Evolutionary conservation across 495 filamentous ascomycete species (phyloP), one percentile per base, ranked within the genome.

Genomic region (Penicillium verhagenii): DNA sequence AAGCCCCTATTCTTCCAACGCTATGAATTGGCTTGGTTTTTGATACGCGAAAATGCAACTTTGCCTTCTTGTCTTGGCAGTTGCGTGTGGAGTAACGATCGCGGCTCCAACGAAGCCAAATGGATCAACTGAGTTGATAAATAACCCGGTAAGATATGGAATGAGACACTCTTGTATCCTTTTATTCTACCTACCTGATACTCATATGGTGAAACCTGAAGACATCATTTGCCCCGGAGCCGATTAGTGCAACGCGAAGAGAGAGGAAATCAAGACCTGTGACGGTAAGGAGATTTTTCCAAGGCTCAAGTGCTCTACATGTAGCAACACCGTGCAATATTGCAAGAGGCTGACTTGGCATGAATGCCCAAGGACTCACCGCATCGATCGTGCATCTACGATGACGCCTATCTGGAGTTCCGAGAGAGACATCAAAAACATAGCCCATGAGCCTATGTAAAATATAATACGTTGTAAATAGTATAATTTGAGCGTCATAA

Each of bases 51-150:
- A 20, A 23, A 43, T 43, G 39, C 39, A 9, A 24, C 20, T 43
- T 21, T 43, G 23, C 13, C 6, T 14, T 0, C 39, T 43, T 23
- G 39, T 43, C 7, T 14, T 39, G 16, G 33, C 33, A n/a, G 4
- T 35, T 14, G 33, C 14, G 9, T 21, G 39, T 14, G 19, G 39
- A 43, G 14, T 14, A 39, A 10, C 13, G 3, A 20, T 24, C 13
- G 39, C 39, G 19, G 39, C 39, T 43, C 39, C 39, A 43, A 43
- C 39, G 13, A 43, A 43, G 39, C 39, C 39, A 43, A 23, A 23
- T 23, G 11, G 11, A 43, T 43, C 39, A 3, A 20, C 14, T 39
- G 6, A 43, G 11, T 43, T 20, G 39, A 43, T 43, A 9, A 23
- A 20, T 11, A 19, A 9, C 21, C 39, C 11, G 39, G 39, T 43